phyloP scores from a whole-genome alignment of 2,329 filamentous ascomycete species.

The Furcasterigmium furcatum region DNA sequence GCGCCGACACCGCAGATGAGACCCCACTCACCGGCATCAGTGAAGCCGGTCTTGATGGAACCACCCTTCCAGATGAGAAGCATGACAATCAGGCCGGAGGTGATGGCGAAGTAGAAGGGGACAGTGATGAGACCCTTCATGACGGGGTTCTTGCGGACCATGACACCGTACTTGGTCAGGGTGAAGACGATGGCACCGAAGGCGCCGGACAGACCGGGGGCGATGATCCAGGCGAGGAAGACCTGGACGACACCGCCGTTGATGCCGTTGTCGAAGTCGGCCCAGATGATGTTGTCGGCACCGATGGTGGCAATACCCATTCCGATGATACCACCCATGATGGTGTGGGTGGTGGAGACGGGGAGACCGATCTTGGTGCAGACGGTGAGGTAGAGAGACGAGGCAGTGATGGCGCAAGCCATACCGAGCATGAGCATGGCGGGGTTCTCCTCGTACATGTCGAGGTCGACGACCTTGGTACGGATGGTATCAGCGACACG shows the following conservation, averaged over 20 bases:
- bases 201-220: slow-evolving; percentile 49
- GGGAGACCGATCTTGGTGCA: slow-evolving; percentile 52
- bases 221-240: slow-evolving; percentile 59
- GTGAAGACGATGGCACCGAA: slow-evolving; percentile 54
- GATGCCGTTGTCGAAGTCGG: slow-evolving; percentile 17
- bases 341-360: slow-evolving; percentile 60
- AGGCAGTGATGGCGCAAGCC: slow-evolving; percentile 51
- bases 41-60: slow-evolving; percentile 42
- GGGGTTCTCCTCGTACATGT: slow-evolving; percentile 42
- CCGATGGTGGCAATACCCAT: slow-evolving; percentile 56
- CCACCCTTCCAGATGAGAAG: slow-evolving; percentile 58
- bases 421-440: slow-evolving; percentile 56
- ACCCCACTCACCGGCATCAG: slow-evolving; percentile 43
- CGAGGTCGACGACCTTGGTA: slow-evolving; percentile 52
- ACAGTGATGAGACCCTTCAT: slow-evolving; percentile 42
- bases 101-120: slow-evolving; percentile 5
- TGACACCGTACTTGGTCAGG: slow-evolving; percentile 53
- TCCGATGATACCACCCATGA: slow-evolving; percentile 57
- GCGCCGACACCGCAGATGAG: slow-evolving; percentile 51
- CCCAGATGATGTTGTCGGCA: slow-evolving; percentile 48
- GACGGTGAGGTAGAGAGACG: slow-evolving; percentile 53
- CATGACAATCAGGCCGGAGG: slow-evolving; percentile 47
- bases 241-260: slow-evolving; percentile 54
- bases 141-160: slow-evolving; percentile 50
- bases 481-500: slow-evolving; percentile 60